Evolutionary conservation across 305 asterid species (phyloP).

Genomic region (Fraxinus nigra): DNA sequence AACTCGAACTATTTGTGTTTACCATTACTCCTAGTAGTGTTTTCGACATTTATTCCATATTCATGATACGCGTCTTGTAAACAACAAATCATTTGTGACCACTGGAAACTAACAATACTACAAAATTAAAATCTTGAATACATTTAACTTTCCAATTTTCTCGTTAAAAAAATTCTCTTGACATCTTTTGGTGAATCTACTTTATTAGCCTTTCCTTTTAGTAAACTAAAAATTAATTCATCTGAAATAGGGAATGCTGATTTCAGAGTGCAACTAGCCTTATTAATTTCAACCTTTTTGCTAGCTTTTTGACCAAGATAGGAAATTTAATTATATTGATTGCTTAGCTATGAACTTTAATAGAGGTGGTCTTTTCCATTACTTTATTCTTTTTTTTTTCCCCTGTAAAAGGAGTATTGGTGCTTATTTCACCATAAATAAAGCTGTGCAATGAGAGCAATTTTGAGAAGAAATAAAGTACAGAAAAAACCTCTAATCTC

Average conservation of each 20-base stretch:
- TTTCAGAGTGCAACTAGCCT: slow-evolving; percentile 23
- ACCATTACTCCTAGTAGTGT: too few relatives aligned
- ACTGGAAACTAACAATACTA: not conserved
- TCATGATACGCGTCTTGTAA: not conserved
- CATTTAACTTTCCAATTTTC: not conserved
- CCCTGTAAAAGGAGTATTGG: slow-evolving; percentile 9
- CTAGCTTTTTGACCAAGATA: slow-evolving; percentile 36
- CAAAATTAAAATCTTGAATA: not conserved
- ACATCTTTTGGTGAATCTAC: not conserved
- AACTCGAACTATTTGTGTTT: too few relatives aligned
- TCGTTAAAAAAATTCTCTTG: not conserved
- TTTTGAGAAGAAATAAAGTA: slow-evolving; percentile 8
- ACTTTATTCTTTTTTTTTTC: slow-evolving; percentile 31
- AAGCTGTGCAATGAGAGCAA: slow-evolving; percentile 11
- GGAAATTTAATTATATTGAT: slow-evolving; percentile 26
- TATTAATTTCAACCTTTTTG: slow-evolving; percentile 27
- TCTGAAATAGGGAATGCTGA: slow-evolving; percentile 7
- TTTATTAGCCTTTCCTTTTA: not conserved
- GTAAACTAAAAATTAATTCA: not conserved
- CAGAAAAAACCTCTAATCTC: not conserved
- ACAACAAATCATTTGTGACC: not conserved
- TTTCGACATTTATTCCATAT: not conserved
- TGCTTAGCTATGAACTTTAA: slow-evolving; percentile 30
- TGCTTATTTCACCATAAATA: slow-evolving; percentile 25
- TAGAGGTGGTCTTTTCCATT: slow-evolving; percentile 30